Base-by-base conservation (phyloP, 2,329 filamentous ascomycete species). In the Fusarium nematophilum region DNA sequence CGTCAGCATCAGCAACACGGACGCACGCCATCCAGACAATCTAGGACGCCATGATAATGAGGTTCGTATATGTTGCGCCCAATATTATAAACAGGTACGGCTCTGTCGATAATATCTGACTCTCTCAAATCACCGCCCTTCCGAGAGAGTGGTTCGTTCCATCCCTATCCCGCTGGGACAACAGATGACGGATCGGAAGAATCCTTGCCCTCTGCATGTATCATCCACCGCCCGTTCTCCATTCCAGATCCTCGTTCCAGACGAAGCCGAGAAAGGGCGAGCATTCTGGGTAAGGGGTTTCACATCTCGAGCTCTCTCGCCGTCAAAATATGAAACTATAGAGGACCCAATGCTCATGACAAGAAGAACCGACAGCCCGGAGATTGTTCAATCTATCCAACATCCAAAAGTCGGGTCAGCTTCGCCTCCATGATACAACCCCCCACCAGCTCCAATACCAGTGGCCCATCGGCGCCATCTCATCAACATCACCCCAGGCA, bases 281-380 rank as follows among this genome's bases (percentile, higher is more conserved):
- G 36, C 29, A 39, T 44, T 53, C 45, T 62, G 57, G 57, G 57
- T 53, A 59, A 62, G 36, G 55, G 49, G 56, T 52, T 46, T 49
- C 26, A 25, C 21, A 18, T 57, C 36, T 53, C 23, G 59, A 23
- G 25, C 23, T 43, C 27, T 34, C 37, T 40, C 26, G 15, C 53
- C 14, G 17, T 45, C 21, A n/a, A 56, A 26, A 53, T 26, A 23
- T 63, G 55, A 64, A 47, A 60, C 50, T 31, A 23, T 5, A n/a
- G 29, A 31, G 43, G 6, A 25, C 21, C 15, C 6, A n/a, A 14
- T 9, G 14, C 34, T 37, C 18, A 37, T 21, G 17, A 18, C 17
- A 21, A 37, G 6, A 37, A 15, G 9, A 21, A 14, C 30, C 30
- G 30, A 33, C n/a, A 33, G n/a, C n/a, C 9, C 11, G 36, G 39